Evolutionary conservation across 1,139 yeast genomes (phyloP).

Genomic region (Meyerozyma carpophila): DNA sequence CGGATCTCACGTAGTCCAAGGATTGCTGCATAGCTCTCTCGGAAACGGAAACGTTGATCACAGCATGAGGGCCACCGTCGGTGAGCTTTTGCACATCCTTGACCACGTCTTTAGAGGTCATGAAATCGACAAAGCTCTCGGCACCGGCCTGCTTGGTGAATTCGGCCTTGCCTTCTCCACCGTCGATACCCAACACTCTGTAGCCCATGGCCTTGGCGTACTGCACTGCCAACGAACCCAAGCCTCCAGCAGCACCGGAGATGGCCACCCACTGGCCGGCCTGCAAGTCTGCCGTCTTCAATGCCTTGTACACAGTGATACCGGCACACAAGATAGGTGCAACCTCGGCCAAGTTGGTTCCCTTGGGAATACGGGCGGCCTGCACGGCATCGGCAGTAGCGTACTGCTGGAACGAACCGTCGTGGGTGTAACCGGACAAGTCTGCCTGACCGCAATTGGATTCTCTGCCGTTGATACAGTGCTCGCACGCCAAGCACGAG

Average conservation of each 20-base stretch:
- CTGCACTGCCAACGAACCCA: constrained; percentile 76
- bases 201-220: constrained; percentile 81
- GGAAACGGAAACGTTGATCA: constrained; percentile 74
- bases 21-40: constrained; percentile 68
- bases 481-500: constrained; percentile 70
- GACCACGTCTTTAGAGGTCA: constrained; percentile 30
- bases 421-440: constrained; percentile 74
- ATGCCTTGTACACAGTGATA: constrained; percentile 78
- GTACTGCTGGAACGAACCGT: constrained; percentile 81
- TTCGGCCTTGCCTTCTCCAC: constrained; percentile 60
- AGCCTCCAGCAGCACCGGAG: constrained; percentile 84
- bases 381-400: constrained; percentile 56
- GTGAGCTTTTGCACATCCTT: constrained; percentile 22
- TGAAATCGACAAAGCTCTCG: constrained; percentile 65
- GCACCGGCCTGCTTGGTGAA: constrained; percentile 59
- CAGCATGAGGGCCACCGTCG: constrained; percentile 61
- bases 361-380: constrained; percentile 31
- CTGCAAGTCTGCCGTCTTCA: constrained; percentile 58
- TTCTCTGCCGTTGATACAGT: constrained; percentile 63
- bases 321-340: constrained; percentile 64
- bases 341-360: constrained; percentile 29
- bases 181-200: constrained; percentile 72
- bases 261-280: constrained; percentile 80
- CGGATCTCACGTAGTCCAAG: constrained; percentile 61
- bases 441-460: constrained; percentile 66